Evolutionary conservation across 1,284 basidiomycete species (phyloP).

Genomic region (Bothia castanella): DNA sequence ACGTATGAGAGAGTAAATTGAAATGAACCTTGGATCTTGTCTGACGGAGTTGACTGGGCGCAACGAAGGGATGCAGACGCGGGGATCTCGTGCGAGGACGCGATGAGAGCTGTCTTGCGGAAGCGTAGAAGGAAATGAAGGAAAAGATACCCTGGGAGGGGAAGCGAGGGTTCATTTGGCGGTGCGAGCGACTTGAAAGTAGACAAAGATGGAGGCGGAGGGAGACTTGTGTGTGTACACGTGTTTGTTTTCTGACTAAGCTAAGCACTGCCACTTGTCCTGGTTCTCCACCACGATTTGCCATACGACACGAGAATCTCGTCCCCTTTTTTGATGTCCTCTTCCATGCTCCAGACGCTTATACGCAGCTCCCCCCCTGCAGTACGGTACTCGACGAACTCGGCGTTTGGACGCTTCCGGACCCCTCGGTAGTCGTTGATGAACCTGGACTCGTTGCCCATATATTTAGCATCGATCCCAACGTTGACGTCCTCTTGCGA

Average conservation of each 20-base stretch:
- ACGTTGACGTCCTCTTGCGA: conserved; percentile 50
- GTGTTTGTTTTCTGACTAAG: conserved; percentile 26
- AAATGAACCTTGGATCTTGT: conserved; percentile 27
- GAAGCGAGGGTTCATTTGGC: conserved; percentile 43
- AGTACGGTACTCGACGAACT: conserved; percentile 62
- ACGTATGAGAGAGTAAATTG: conserved; percentile 7
- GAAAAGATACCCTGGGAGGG: conserved; percentile 51
- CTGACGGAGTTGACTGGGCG: conserved; percentile 16
- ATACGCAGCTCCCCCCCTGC: conserved; percentile 68
- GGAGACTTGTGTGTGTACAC: conserved; percentile 12
- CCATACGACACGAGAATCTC: conserved; percentile 90
- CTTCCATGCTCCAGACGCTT: conserved; percentile 63
- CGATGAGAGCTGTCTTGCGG: conserved; percentile 38
- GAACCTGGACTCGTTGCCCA: conserved; percentile 85
- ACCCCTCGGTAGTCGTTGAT: conserved; percentile 86
- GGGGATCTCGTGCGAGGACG: conserved; percentile 44
- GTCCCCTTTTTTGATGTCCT: conserved; percentile 71
- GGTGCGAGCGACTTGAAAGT: background rate
- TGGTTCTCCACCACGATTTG: conserved; percentile 82
- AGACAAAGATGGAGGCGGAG: background rate
- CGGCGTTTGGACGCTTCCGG: conserved; percentile 62
- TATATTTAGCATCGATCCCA: conserved; percentile 68
- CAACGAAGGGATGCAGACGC: conserved; percentile 16
- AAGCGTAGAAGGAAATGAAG: conserved; percentile 55
- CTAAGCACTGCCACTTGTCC: too few relatives aligned